Evolutionary conservation across 1,284 basidiomycete genomes (phyloP), one percentile per base, ranked within the genome.

Genomic region (Ustilago bromivora): DNA sequence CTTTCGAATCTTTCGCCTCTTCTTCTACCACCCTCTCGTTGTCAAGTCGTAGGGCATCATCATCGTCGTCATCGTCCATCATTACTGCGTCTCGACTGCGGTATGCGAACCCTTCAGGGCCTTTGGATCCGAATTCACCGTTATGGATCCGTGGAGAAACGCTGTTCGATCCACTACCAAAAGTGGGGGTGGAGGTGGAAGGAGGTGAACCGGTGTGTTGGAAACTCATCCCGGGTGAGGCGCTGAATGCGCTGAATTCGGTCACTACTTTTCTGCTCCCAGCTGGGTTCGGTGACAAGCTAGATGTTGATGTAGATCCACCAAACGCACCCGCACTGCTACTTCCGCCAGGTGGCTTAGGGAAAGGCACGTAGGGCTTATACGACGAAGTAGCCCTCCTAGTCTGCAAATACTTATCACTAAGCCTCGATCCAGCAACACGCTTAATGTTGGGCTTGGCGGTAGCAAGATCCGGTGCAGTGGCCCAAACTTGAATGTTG

Each of bases 401-500:
- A 40, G 76, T 76, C 54, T 80, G 76, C 32, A 84, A 56, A 53
- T 82, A 86, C 61, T 82, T 81, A 62, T 84, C 82, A 57, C 78
- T 81, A 19, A 86, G 76, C 9, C 84, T 68, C 23, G 81, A 80
- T 1, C 84, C 84, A 17, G 75, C 55, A 75, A 90, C 98, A 12
- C 74, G 91, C 87, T 93, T 92, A 68, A 99, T 89, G 61, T 91
- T 88, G 1, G 93, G 92, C 61, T 92, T 89, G 2, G 95, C 96
- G 34, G 94, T 91, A 0, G 89, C 87, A 61, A 99, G 87, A 49
- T 90, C 90, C 1, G 90, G 88, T 0, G 96, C 91, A 61, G 91
- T 90, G 83, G 90, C 91, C 89, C 96, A 98, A 2, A 94, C 91
- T 40, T 91, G 88, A 15, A 98, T 94, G 84, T 99, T 99, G 87